These are phyloP conservation scores for Psilocybe mexicana DNA, from an alignment of 1,284 basidiomycete genomes.

Conservation along the genomic window DNA sequence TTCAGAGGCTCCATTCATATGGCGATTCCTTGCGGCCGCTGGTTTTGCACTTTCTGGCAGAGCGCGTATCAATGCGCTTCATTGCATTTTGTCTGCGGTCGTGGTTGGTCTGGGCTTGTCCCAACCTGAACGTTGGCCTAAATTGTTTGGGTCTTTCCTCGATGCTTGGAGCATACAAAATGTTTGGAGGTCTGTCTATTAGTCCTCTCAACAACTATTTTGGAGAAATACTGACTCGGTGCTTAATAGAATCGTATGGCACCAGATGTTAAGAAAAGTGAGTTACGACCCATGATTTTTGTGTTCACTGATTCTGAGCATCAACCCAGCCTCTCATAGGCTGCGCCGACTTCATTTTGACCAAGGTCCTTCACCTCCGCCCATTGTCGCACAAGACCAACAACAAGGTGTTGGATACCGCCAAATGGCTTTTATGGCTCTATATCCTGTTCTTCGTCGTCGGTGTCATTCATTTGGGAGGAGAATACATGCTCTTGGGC, in stretches of 20 bases:
- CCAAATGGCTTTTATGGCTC: conserved; percentile 16
- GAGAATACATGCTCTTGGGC: conserved; percentile 28
- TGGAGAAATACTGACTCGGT: neutral
- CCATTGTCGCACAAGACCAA: neutral
- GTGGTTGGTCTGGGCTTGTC: conserved; percentile 24
- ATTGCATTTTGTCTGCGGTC: conserved; percentile 17
- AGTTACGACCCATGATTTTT: neutral
- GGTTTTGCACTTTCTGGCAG: conserved; percentile 11
- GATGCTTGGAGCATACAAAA: conserved; percentile 24
- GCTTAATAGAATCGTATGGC: conserved; percentile 25
- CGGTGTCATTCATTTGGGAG: conserved; percentile 26
- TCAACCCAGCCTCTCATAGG: conserved; percentile 8
- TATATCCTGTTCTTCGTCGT: conserved; percentile 27
- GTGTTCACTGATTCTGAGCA: neutral
- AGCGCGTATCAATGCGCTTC: conserved; percentile 14
- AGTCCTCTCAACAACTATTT: neutral
- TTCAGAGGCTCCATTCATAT: conserved; percentile 3
- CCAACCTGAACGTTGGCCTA: conserved; percentile 26
- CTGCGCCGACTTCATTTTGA: conserved; percentile 8
- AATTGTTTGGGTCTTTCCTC: conserved; percentile 24
- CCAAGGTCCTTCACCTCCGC: conserved; percentile 1
- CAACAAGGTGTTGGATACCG: neutral
- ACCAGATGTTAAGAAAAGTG: conserved; percentile 30
- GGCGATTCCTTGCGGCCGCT: conserved; percentile 11
- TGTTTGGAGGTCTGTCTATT: conserved; percentile 27